Evolutionary conservation across 306 rosid species (phyloP), one percentile per base, ranked within the genome.

Genomic region (Glycyrrhiza uralensis): DNA sequence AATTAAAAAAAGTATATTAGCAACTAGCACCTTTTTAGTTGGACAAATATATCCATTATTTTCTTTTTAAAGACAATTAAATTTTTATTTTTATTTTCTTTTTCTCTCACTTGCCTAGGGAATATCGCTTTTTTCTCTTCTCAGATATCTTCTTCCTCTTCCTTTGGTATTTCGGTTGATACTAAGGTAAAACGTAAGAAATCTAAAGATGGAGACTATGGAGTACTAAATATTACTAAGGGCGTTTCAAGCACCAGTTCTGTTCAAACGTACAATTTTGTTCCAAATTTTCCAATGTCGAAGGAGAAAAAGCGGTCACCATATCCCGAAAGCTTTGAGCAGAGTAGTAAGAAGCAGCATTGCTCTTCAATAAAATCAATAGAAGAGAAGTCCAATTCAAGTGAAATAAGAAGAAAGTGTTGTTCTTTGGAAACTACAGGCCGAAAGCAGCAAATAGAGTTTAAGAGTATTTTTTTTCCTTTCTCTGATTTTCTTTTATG

Each of bases 391-490:
- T 70, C 41, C 15, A 74, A 80, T 60, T 76, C 85, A 1, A 68
- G 33, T 59, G 86, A 80, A 68, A 63, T 33, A 42, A 83, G 76
- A 75, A 84, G 84, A 60, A 91, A 83, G 38, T 75, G 72, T 62
- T 80, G 92, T 79, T 77, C 92, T 4, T 14, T 76, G 79, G 86
- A 83, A 62, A 86, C 88, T 45, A 74, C 81, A 4, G 65, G 71
- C 13, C 83, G 80, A 58, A 51, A 35, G 82, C 75, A 60, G 75
- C 86, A 84, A 81, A 85, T 23, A 17, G 87, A 81, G 55, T 91
- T 87, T 54, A 84, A 86, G 79, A 94, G 97, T 42, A 90, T 94
- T 50, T 94, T n/a, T 0, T 94, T 84, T 91, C 98, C 29, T 94
- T 94, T 69, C 97, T 91, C 29, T 94, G 85, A 90, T 65, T 66